phyloP scores from a whole-genome alignment of 1,139 yeast species.

The Saccharomyces hybrid region DNA sequence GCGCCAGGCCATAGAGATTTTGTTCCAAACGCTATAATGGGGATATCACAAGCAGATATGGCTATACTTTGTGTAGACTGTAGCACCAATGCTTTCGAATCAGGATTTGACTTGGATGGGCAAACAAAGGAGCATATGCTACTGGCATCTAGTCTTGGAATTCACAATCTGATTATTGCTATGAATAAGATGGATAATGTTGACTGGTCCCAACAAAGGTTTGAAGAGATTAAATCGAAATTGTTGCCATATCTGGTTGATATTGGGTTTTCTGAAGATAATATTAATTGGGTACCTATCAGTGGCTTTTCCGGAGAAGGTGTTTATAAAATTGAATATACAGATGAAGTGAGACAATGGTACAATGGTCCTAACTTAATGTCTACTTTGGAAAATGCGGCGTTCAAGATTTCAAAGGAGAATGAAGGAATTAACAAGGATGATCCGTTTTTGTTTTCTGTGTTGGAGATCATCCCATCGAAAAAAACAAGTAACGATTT shows the following conservation, averaged over 20 bases:
- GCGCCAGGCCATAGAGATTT: slow-evolving; percentile 98
- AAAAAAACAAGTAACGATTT: slow-evolving; percentile 20
- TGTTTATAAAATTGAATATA: slow-evolving; percentile 42
- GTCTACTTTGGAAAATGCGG: slow-evolving; percentile 42
- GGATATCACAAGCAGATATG: slow-evolving; percentile 77
- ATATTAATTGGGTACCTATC: slow-evolving; percentile 68
- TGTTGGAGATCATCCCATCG: slow-evolving; percentile 34
- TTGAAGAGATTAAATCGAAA: slow-evolving; percentile 51
- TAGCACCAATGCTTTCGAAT: slow-evolving; percentile 77
- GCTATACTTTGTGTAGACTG: slow-evolving; percentile 55
- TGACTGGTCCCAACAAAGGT: slow-evolving; percentile 64
- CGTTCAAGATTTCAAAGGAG: slow-evolving; percentile 26
- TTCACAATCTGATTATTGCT: slow-evolving; percentile 66
- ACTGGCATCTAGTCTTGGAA: slow-evolving; percentile 75
- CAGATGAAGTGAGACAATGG: slow-evolving; percentile 40
- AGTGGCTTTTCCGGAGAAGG: slow-evolving; percentile 84
- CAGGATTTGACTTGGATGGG: slow-evolving; percentile 81
- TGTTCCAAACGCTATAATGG: slow-evolving; percentile 98
- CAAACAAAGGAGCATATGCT: slow-evolving; percentile 93
- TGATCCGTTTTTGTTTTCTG: slow-evolving; percentile 36
- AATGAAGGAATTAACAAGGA: slow-evolving; percentile 26
- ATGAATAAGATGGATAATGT: slow-evolving; percentile 81
- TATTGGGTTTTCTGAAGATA: slow-evolving; percentile 49
- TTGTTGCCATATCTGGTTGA: slow-evolving; percentile 53
- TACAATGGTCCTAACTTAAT: slow-evolving; percentile 61